Conservation (phyloP, 495 filamentous ascomycete species). For the Hypoxylon crocopeplum region DNA sequence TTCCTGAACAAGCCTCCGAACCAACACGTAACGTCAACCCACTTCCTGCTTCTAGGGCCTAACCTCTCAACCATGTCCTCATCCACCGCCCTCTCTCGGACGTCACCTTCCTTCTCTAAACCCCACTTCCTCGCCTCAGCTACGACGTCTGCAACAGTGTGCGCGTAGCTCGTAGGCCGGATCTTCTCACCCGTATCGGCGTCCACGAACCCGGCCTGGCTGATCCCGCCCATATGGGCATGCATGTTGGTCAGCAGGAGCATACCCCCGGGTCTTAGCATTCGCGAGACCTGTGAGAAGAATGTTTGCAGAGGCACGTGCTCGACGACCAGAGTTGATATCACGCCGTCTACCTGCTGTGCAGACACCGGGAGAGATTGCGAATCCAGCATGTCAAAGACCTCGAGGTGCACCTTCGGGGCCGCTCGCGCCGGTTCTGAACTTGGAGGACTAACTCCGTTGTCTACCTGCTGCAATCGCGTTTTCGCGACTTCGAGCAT, state of each 20-base stretch:
- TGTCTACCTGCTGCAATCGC: constrained; percentile 39
- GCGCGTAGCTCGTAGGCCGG: constrained; percentile 65
- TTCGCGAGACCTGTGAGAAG: constrained; percentile 57
- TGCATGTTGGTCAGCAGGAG: constrained; percentile 79
- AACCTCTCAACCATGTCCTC: constrained; percentile 56
- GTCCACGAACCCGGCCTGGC: constrained; percentile 73
- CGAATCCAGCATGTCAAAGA: constrained; percentile 50
- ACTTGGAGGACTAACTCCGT: not conserved
- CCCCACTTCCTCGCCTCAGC: constrained; percentile 59
- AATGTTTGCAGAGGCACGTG: constrained; percentile 65
- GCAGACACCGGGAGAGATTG: constrained; percentile 20
- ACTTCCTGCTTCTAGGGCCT: constrained; percentile 68
- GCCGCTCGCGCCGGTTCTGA: not conserved
- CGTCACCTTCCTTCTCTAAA: constrained; percentile 49
- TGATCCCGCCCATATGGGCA: constrained; percentile 67
- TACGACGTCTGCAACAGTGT: constrained; percentile 62
- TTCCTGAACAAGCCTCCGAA: constrained; percentile 67
- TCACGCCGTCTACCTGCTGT: constrained; percentile 51
- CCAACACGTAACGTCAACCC: constrained; percentile 72
- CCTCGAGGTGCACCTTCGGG: constrained; percentile 39
- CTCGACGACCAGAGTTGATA: constrained; percentile 74
- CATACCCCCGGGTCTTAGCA: constrained; percentile 60
- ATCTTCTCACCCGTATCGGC: constrained; percentile 64
- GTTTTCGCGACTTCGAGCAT: constrained; percentile 63
- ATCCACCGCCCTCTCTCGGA: constrained; percentile 59